Conservation (phyloP, 2,329 filamentous ascomycete genomes). For the Cladosporium halotolerans region DNA sequence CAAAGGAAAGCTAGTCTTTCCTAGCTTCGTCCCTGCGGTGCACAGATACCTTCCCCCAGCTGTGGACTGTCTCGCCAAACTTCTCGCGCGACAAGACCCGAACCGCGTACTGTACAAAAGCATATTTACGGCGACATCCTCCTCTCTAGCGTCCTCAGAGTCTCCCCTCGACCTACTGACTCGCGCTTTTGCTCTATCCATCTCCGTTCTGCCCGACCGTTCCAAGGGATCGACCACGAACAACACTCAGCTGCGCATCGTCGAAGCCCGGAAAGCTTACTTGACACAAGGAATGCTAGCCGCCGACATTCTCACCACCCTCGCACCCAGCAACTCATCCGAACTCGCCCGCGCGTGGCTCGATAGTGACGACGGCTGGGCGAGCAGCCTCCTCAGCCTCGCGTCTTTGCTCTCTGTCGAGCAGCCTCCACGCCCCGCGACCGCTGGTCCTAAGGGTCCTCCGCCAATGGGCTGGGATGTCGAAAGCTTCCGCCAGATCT, state of each 20-base stretch:
- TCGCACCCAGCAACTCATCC: constrained; percentile 44
- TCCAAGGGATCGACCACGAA: constrained; percentile 48
- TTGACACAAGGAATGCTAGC: constrained; percentile 88
- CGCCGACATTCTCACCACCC: constrained; percentile 76
- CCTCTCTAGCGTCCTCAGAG: constrained; percentile 20
- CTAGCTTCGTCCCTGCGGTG: constrained; percentile 69
- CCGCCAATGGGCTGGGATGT: constrained; percentile 24
- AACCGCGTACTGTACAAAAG: constrained; percentile 79
- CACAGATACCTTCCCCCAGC: constrained; percentile 88
- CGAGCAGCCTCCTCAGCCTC: constrained; percentile 69
- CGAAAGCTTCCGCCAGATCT: constrained; percentile 30
- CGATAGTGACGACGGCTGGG: constrained; percentile 74
- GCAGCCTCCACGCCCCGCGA: constrained; percentile 30
- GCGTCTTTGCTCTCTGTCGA: constrained; percentile 65
- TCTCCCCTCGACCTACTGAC: constrained; percentile 76
- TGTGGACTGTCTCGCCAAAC: constrained; percentile 82
- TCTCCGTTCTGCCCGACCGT: constrained; percentile 74
- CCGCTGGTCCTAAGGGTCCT: constrained; percentile 14
- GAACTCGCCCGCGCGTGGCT: constrained; percentile 74
- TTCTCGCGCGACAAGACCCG: constrained; percentile 87
- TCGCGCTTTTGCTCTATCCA: constrained; percentile 76
- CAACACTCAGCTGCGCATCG: constrained; percentile 50
- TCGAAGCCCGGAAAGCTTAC: constrained; percentile 79
- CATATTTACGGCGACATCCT: constrained; percentile 63
- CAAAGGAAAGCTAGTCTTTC: constrained; percentile 60